Base-by-base conservation (phyloP, 1,139 yeast genomes). In the Sugiyamaella pinicola region DNA sequence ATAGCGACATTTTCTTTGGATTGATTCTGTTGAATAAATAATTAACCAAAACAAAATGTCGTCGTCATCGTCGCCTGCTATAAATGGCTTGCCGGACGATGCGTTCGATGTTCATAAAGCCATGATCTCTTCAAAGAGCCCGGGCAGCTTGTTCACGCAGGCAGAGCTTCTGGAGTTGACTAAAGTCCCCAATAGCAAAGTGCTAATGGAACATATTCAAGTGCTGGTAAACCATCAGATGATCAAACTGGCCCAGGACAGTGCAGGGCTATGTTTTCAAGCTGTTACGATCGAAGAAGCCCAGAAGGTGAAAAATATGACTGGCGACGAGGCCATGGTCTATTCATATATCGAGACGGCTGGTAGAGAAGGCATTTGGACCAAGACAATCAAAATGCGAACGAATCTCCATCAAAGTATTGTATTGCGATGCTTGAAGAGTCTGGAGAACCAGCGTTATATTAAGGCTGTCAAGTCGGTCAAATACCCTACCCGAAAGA, bases 291-390 rank as follows among this genome's bases (percentile, higher is more conserved):
- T 58, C 19, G 65, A 65, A 12, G 71, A 68, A 29, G 74, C 75
- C 9, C 62, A 61, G 21, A 61, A 64, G 64, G 81, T 87, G 58
- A 76, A 83, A 34, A 78, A 81, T 39, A 89, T 93, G 96, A 69
- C 80, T 13, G 82, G 83, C 18, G 99, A 95, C 64, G 99, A 95
- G 70, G 86, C 93, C 33, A 83, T 93, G 81, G 87, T 93, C 35
- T 95, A 91, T 68, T 83, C 93, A 0, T 84, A 89, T 66, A 93
- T 93, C 60, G 96, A 88, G 65, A 95, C 95, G 0, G 81, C 96
- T 6, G 96, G 95, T 2, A 79, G 98, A 68, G 98, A 91, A 69
- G 98, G 98, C 47, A 72, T 74, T 37, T 93, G 99, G 99, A 88
- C 96, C 15, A 90, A 90, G 70, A 89, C 96, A 9, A 82, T 93